phyloP scores from a whole-genome alignment of 768 basidiomycete genomes.

The Coprinopsis marcescibilis region DNA sequence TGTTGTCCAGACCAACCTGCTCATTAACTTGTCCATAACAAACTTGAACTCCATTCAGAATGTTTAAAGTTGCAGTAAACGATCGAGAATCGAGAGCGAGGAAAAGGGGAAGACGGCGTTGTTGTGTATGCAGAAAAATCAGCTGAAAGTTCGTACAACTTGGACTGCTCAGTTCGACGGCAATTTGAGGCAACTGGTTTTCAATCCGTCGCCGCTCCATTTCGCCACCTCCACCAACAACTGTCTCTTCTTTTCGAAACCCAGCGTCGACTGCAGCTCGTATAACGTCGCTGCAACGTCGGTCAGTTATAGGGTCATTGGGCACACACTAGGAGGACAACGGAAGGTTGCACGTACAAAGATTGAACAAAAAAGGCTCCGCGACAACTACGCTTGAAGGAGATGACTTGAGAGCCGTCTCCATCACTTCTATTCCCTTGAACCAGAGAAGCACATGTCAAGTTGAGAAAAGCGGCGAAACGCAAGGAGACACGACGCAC shows the following conservation, averaged over 20 bases:
- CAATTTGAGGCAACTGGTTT: conserved; percentile 74
- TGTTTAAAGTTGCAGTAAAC: too few relatives aligned
- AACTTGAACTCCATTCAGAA: too few relatives aligned
- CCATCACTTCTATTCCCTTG: conserved; percentile 70
- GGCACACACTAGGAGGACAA: not conserved
- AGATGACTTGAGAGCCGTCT: conserved; percentile 52
- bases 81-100: too few relatives aligned
- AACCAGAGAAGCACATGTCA: not conserved
- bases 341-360: conserved; percentile 71
- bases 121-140: too few relatives aligned
- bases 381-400: conserved; percentile 70
- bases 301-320: not conserved
- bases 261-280: conserved; percentile 68
- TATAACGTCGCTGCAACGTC: conserved; percentile 64
- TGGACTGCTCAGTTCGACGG: conserved; percentile 55
- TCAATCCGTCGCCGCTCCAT: conserved; percentile 83
- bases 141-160: too few relatives aligned
- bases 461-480: not conserved
- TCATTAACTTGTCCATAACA: too few relatives aligned
- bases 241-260: conserved; percentile 70
- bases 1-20: too few relatives aligned
- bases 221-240: conserved; percentile 72
- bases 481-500: conserved; percentile 26
- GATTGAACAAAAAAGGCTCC: conserved; percentile 81
- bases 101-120: too few relatives aligned